Conservation (phyloP, 2,329 filamentous ascomycete genomes). For the Aspergillus sp. region DNA sequence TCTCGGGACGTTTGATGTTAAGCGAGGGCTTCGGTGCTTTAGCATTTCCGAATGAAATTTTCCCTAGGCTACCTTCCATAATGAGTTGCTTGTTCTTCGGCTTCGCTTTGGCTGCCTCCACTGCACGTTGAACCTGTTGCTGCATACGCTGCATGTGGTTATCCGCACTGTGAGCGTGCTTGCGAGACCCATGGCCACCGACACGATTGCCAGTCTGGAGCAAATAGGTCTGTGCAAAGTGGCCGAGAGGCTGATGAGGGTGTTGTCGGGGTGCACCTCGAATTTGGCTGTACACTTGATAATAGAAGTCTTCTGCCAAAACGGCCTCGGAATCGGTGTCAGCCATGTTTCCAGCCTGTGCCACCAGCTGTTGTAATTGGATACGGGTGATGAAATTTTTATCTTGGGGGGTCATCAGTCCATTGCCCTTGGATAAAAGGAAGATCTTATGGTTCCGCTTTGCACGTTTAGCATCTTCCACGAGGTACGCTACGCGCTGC, state of each 20-base stretch:
- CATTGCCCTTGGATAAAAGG: constrained; percentile 88
- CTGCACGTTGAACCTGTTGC: constrained; percentile 94
- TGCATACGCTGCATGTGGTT: constrained; percentile 99
- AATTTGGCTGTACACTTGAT: constrained; percentile 95
- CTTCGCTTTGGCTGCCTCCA: constrained; percentile 95
- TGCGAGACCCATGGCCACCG: constrained; percentile 62
- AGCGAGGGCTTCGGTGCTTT: constrained; percentile 94
- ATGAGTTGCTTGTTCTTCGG: constrained; percentile 97
- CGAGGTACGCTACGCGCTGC: constrained; percentile 78
- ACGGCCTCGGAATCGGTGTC: constrained; percentile 78
- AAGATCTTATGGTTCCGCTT: constrained; percentile 99
- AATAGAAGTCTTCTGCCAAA: constrained; percentile 94
- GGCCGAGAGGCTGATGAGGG: constrained; percentile 87
- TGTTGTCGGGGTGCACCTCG: constrained; percentile 85
- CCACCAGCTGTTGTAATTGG: constrained; percentile 91
- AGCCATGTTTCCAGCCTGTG: constrained; percentile 82
- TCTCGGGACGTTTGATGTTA: constrained; percentile 88
- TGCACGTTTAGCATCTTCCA: constrained; percentile 89
- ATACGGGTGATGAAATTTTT: constrained; percentile 99
- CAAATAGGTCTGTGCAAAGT: constrained; percentile 96
- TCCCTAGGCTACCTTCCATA: constrained; percentile 92
- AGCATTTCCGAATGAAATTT: constrained; percentile 98
- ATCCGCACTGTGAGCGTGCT: constrained; percentile 80
- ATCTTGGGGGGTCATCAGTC: constrained; percentile 97
- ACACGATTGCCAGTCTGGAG: constrained; percentile 90